Evolutionary conservation across 768 basidiomycete species (phyloP).

Genomic region (Lactifluus hygrophoroides): DNA sequence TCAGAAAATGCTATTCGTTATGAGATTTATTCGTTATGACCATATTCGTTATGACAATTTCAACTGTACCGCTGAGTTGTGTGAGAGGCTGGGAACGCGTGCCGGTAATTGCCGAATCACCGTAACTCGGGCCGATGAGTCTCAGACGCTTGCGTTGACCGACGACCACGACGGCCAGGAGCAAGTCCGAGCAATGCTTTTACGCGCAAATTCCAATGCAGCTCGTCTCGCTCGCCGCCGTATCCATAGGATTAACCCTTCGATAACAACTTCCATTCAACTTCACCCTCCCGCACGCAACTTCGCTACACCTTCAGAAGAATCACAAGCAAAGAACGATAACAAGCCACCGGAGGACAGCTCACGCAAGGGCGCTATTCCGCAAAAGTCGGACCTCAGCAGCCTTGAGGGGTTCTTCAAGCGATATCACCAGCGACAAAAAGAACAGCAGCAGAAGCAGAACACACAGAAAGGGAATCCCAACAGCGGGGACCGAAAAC

Average conservation of each 20-base stretch:
- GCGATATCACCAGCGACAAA: slow-evolving; percentile 21
- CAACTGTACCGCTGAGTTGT: no score
- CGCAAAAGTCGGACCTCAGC: slow-evolving; percentile 22
- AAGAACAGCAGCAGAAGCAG: slow-evolving; percentile 14
- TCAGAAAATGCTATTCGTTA: no score
- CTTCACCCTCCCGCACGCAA: neutral
- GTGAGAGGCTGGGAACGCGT: no score
- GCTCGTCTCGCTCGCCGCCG: slow-evolving; percentile 17
- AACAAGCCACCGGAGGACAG: slow-evolving; percentile 4
- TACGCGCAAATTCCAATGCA: slow-evolving; percentile 12
- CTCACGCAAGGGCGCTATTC: slow-evolving; percentile 10
- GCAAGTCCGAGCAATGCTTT: slow-evolving; percentile 15
- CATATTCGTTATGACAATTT: no score
- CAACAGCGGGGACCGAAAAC: slow-evolving; percentile 33
- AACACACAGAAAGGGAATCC: slow-evolving; percentile 28
- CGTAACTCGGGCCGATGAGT: neutral
- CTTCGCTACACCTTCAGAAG: slow-evolving; percentile 17
- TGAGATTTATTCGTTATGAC: no score
- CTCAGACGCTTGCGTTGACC: neutral
- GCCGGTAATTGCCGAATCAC: slow-evolving; percentile 10
- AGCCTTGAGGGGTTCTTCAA: slow-evolving; percentile 22
- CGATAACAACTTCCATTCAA: neutral
- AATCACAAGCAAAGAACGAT: neutral
- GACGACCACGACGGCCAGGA: slow-evolving; percentile 7
- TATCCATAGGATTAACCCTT: neutral